A percentile compares a stretch with the other conserved stretches of the same genome.
Conservation (phyloP, 139 green algal genomes). For the Chlorella sorokiniana region DNA sequence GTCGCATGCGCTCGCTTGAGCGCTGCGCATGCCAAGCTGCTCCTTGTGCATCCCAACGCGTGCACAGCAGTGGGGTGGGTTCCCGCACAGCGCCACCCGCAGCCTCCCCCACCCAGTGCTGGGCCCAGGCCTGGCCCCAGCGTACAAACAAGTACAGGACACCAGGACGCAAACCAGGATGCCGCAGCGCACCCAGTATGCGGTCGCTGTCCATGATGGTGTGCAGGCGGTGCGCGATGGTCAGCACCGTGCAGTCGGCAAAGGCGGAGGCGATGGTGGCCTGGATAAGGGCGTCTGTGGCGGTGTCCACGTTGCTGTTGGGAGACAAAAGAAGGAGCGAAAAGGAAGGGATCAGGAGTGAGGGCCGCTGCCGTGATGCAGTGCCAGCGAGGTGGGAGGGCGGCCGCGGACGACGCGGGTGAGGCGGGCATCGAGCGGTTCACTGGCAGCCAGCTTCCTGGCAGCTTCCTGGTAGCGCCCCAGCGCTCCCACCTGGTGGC, state of each 20-base stretch:
- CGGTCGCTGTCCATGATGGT: conserved; percentile 44
- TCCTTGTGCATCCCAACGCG: too few species aligned
- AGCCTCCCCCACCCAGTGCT: too few species aligned
- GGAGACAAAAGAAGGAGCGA: not conserved
- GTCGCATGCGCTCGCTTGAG: too few species aligned
- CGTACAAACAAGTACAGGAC: too few species aligned
- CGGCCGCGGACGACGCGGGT: too few species aligned
- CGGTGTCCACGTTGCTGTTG: conserved; percentile 17
- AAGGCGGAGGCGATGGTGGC: conserved; percentile 59
- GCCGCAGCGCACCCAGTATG: conserved; percentile 31
- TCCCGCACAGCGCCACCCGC: too few species aligned
- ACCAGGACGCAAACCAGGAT: not conserved
- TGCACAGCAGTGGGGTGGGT: too few species aligned
- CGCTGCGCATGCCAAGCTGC: too few species aligned
- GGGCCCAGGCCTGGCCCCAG: too few species aligned
- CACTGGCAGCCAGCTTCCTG: not conserved
- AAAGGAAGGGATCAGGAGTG: not conserved
- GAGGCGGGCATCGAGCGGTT: not conserved
- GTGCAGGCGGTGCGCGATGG: conserved; percentile 65
- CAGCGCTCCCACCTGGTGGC: conserved; percentile 76
- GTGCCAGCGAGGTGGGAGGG: too few species aligned
- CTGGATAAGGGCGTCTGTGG: conserved; percentile 20
- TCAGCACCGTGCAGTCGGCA: conserved; percentile 64
- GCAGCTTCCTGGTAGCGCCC: too few species aligned
- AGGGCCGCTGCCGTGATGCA: too few species aligned